Base-by-base conservation (phyloP, 2,329 filamentous ascomycete genomes). In the Plenodomus biglobosus region DNA sequence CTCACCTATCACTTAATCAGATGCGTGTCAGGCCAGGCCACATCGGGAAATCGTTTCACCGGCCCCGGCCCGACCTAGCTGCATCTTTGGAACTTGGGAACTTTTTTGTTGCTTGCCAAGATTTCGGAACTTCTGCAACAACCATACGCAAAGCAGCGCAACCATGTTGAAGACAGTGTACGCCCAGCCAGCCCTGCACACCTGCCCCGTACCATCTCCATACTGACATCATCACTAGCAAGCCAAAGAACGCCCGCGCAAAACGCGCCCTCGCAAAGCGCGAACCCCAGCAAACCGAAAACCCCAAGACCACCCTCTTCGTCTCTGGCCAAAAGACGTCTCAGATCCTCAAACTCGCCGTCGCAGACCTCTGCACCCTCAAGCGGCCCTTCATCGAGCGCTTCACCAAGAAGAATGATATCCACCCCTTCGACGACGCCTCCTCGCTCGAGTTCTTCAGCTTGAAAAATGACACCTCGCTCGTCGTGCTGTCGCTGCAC, bases 321-420 rank as follows among this genome's bases (percentile, higher is more conserved):
- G 84, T 99, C 55, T 87, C 90, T 56, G 92, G 92, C 65, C 90
- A 88, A 42, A 87, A 85, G 71, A 92, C 89, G 71, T 92, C 89
- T 38, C 85, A 92, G 64, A 77, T 94, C 40, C 80, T 91, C 48
- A 86, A 95, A 74, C 86, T 92, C 62, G 89, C 90, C 48, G 79
- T 96, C 53, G 87, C 85, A 59, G 94, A 96, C 65, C 82, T 99
- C 47, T 84, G 90, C 74, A 83, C 89, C 40, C 80, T 99, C 67
- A 92, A 92, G 64, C 85, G 88, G 66, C 91, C 92, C 2, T 81
- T 92, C 53, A 86, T 86, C 56, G 87, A 95, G 73, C 91, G 92
- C 61, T 96, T 99, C 78, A 89, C 85, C 75, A 99, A 97, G 82
- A 97, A 97, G 79, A 99, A 99, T 75, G 81, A 85, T 61, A 87